A percentile compares a stretch with the other conserved stretches of the same genome.
Evolutionary conservation across 176 grass and related monocot genomes (phyloP).

Genomic region (Saccharum spontaneum): DNA sequence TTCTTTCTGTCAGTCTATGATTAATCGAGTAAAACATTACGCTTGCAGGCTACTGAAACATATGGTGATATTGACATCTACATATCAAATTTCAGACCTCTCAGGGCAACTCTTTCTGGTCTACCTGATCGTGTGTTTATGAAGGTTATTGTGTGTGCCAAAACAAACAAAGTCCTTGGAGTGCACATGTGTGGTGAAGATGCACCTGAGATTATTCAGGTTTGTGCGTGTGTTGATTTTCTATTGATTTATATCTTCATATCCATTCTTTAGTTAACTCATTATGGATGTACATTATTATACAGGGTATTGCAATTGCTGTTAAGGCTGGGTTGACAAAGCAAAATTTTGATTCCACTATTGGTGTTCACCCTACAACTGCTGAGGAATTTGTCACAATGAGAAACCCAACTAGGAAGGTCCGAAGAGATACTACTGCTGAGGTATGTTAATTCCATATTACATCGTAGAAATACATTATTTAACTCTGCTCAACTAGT

Average conservation of each 20-base stretch:
- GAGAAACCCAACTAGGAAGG: constrained; percentile 61
- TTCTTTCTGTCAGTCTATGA: background rate
- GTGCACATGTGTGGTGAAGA: constrained; percentile 69
- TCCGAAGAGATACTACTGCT: constrained; percentile 45
- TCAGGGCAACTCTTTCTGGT: constrained; percentile 75
- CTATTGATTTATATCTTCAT: background rate
- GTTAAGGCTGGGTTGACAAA: constrained; percentile 83
- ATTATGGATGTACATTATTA: constrained; percentile 15
- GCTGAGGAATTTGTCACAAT: constrained; percentile 82
- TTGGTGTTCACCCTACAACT: constrained; percentile 71
- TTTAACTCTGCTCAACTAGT: constrained; percentile 21
- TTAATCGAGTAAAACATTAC: background rate
- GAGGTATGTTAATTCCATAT: constrained; percentile 25
- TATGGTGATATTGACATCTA: constrained; percentile 69
- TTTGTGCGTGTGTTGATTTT: constrained; percentile 15
- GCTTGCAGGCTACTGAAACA: constrained; percentile 50
- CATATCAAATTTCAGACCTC: constrained; percentile 74
- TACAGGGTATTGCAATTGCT: constrained; percentile 71
- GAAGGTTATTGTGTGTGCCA: constrained; percentile 80
- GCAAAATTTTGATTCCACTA: constrained; percentile 71
- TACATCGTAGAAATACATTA: background rate
- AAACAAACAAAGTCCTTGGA: constrained; percentile 35
- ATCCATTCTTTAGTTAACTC: background rate
- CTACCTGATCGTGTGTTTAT: constrained; percentile 69
- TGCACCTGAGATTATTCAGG: constrained; percentile 86